Conservation (phyloP, 495 filamentous ascomycete species). For the Penicillium desertorum region DNA sequence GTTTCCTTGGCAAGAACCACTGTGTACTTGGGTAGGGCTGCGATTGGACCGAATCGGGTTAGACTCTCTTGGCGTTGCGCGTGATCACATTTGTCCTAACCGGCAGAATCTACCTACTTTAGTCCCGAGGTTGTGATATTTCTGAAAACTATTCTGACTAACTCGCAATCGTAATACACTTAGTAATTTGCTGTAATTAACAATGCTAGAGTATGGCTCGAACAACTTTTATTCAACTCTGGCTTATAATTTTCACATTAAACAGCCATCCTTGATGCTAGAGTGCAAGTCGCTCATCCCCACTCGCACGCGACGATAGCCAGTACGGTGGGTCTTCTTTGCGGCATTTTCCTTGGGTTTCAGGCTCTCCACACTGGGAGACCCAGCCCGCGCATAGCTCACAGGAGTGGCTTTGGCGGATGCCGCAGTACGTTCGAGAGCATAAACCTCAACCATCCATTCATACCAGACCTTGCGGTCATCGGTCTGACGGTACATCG, state of each 20-base stretch:
- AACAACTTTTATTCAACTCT: neutral
- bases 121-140: too few relatives aligned
- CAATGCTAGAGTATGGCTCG: neutral
- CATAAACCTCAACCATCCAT: constrained; percentile 87
- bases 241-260: constrained; percentile 61
- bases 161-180: too few relatives aligned
- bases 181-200: neutral
- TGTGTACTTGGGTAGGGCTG: too few relatives aligned
- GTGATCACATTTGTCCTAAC: too few relatives aligned
- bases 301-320: constrained; percentile 66
- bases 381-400: constrained; percentile 35
- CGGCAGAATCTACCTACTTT: too few relatives aligned
- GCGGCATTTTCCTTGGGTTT: constrained; percentile 24
- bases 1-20: too few relatives aligned
- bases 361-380: constrained; percentile 32
- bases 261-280: constrained; percentile 84
- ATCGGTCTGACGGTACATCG: constrained; percentile 93
- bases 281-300: constrained; percentile 83
- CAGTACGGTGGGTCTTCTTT: constrained; percentile 43
- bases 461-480: constrained; percentile 98
- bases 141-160: too few relatives aligned
- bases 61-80: too few relatives aligned
- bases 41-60: too few relatives aligned
- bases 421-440: constrained; percentile 38
- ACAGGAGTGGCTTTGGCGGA: constrained; percentile 30